phyloP scores from a whole-genome alignment of 164 flowering plant genomes.

The Vitis riparia region DNA sequence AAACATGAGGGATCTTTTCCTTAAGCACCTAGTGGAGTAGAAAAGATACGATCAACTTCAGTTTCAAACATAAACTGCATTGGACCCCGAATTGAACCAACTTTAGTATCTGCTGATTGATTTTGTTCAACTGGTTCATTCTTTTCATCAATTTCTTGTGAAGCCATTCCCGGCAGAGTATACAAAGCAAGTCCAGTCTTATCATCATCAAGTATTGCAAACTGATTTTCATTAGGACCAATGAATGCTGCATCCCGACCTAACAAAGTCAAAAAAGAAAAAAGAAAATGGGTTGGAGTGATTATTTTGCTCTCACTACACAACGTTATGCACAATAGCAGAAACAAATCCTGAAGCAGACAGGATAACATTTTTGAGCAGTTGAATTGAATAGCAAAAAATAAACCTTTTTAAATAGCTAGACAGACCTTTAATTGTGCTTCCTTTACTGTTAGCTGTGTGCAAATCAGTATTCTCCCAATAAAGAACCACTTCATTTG shows the following conservation, averaged over 20 bases:
- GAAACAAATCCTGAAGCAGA: too few species aligned
- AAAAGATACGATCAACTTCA: conserved; percentile 93
- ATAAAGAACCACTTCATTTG: conserved; percentile 83
- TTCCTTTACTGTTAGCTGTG: conserved; percentile 62
- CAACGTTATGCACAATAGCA: neutral
- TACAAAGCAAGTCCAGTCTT: conserved; percentile 74
- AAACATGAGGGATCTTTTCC: neutral
- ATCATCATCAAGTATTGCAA: conserved; percentile 89
- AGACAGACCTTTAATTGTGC: conserved; percentile 72
- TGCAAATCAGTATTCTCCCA: conserved; percentile 81
- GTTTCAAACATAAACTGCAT: conserved; percentile 75
- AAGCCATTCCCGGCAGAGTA: conserved; percentile 60
- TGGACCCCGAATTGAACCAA: conserved; percentile 63
- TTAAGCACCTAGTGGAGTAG: conserved; percentile 81
- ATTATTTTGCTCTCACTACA: neutral
- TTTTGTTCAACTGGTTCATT: conserved; percentile 43
- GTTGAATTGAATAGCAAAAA: neutral
- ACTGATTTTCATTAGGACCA: conserved; percentile 86
- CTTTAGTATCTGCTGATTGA: conserved; percentile 45
- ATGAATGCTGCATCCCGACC: conserved; percentile 96
- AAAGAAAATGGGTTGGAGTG: neutral
- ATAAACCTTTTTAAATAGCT: conserved; percentile 4
- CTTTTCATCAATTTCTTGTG: conserved; percentile 48
- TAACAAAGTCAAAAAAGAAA: conserved; percentile 19
- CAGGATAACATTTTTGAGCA: too few species aligned